These are phyloP conservation scores for Nothophoma quercina DNA, from an alignment of 2,329 filamentous ascomycete genomes.

Conservation along the genomic window DNA sequence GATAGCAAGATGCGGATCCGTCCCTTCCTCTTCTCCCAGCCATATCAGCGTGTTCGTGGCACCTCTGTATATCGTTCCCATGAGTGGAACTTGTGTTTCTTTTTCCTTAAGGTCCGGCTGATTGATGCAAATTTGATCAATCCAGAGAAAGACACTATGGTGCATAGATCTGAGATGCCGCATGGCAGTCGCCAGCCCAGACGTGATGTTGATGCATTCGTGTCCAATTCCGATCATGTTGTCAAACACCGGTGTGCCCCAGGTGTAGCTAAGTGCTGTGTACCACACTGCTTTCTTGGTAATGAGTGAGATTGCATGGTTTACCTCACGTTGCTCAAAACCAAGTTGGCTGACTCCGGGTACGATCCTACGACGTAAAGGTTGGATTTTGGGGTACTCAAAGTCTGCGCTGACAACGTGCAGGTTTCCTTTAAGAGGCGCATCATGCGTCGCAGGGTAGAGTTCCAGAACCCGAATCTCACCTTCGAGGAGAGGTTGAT, in stretches of 20 bases:
- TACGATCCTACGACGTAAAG: too few relatives aligned
- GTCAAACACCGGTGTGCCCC: conserved; percentile 31
- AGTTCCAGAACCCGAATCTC: conserved; percentile 36
- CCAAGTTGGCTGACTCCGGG: not conserved
- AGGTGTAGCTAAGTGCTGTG: conserved; percentile 34
- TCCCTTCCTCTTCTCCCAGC: conserved; percentile 31
- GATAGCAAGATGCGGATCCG: conserved; percentile 20
- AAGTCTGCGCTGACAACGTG: not conserved
- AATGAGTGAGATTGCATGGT: conserved; percentile 28
- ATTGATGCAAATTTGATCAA: conserved; percentile 35
- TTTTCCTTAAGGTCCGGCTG: conserved; percentile 33
- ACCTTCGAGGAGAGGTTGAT: conserved; percentile 15
- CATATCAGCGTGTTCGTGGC: conserved; percentile 40
- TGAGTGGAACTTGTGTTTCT: conserved; percentile 34
- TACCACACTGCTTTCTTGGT: conserved; percentile 28
- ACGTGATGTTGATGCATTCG: conserved; percentile 23
- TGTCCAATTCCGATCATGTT: conserved; percentile 17
- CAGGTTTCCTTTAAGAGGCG: conserved; percentile 10
- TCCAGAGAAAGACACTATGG: conserved; percentile 33
- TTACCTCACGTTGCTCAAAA: too few relatives aligned
- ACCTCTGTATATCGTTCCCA: conserved; percentile 34
- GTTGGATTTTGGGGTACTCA: not conserved
- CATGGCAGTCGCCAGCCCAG: conserved; percentile 28
- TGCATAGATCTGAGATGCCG: conserved; percentile 21
- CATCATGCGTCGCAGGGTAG: conserved; percentile 15